Conservation (phyloP, 2,329 filamentous ascomycete genomes). For the Aureobasidium musti region DNA sequence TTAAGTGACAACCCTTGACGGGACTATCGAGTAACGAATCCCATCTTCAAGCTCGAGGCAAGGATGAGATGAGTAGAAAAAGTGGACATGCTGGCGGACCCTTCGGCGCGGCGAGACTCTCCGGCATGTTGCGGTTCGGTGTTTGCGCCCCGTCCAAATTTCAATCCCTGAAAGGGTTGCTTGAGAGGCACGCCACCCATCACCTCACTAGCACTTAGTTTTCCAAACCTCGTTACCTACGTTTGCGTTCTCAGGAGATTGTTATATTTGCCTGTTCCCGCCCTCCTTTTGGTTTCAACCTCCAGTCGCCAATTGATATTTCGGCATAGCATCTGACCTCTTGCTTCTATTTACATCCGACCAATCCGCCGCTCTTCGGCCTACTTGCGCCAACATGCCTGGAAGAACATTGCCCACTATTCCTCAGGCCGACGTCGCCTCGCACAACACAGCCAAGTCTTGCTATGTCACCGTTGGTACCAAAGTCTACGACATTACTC, state of each 20-base stretch:
- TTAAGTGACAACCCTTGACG: not conserved
- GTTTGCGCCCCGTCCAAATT: conserved; percentile 19
- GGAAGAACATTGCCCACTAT: conserved; percentile 80
- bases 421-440: conserved; percentile 74
- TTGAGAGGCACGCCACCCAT: conserved; percentile 22
- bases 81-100: not conserved
- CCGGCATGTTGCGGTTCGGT: not conserved
- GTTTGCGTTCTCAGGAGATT: conserved; percentile 11
- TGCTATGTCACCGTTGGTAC: conserved; percentile 90
- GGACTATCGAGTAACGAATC: not conserved
- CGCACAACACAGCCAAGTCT: conserved; percentile 75
- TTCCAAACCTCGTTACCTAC: conserved; percentile 15
- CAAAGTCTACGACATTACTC: conserved; percentile 93
- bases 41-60: not conserved
- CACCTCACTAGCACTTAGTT: not conserved
- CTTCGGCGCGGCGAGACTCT: not conserved
- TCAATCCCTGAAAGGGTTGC: conserved; percentile 1
- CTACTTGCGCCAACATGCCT: conserved; percentile 60
- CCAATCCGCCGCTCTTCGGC: conserved; percentile 19
- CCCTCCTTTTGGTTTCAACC: not conserved
- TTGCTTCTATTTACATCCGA: not conserved
- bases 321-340: not conserved
- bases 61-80: not conserved
- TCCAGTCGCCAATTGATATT: not conserved
- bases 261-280: conserved; percentile 10